These are phyloP conservation scores for Argentina anserina DNA, from an alignment of 306 rosid species.

Conservation along the genomic window DNA sequence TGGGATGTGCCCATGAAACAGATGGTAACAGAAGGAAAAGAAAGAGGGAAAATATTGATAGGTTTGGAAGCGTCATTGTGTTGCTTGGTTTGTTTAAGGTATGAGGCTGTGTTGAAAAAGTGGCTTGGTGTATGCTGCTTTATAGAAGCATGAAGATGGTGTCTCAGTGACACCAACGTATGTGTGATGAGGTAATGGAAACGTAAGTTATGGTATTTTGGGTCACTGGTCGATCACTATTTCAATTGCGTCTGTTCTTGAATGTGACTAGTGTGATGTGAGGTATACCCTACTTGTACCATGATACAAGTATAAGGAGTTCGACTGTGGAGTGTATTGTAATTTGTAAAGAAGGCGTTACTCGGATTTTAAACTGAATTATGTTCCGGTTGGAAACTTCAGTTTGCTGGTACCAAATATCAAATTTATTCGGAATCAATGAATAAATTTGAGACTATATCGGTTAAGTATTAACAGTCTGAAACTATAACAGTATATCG, in stretches of 20 bases:
- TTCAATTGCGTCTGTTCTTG: not conserved
- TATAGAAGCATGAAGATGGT: slow-evolving; percentile 10
- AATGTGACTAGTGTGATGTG: not conserved
- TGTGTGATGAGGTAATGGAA: not conserved
- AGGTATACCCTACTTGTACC: not conserved
- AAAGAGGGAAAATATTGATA: not conserved
- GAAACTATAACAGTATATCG: no score
- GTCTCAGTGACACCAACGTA: not conserved
- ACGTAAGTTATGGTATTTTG: not conserved
- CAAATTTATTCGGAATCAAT: no score
- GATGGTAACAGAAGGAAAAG: not conserved
- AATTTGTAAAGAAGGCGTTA: no score
- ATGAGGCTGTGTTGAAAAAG: not conserved
- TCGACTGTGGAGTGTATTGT: not conserved
- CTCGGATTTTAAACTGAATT: no score
- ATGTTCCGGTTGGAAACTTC: no score
- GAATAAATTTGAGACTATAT: no score
- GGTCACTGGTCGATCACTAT: not conserved
- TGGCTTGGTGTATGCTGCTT: not conserved
- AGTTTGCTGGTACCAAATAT: no score
- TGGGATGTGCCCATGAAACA: slow-evolving; percentile 22
- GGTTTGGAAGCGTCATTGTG: not conserved
- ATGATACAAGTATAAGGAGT: not conserved
- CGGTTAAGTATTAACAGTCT: no score
- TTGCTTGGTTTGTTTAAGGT: not conserved